Evolutionary conservation across 306 rosid genomes (phyloP).

Genomic region (Carpinus viminea): DNA sequence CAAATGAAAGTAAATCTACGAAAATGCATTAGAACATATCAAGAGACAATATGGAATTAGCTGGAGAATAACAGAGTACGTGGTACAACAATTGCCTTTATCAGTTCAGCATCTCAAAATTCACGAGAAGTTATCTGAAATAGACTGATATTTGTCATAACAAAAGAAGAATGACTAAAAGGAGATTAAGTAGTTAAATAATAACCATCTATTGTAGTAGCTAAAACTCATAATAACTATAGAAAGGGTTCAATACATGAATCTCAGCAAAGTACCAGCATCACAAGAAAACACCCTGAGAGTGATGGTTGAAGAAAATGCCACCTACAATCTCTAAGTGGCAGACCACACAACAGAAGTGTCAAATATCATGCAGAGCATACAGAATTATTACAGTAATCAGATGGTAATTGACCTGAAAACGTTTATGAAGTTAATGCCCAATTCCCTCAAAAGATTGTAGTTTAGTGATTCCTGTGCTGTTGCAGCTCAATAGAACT

Average conservation of each 20-base stretch:
- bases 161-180: not conserved
- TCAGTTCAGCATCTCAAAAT: not conserved
- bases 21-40: not conserved
- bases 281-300: conserved; percentile 4
- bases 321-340: not conserved
- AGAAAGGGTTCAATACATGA: not conserved
- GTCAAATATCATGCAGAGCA: conserved; percentile 13
- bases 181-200: not conserved
- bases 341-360: not conserved
- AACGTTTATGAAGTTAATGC: not conserved
- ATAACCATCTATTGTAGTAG: not conserved
- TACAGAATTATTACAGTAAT: not conserved
- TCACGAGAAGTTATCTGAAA: not conserved
- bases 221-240: not conserved
- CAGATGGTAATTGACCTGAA: not conserved
- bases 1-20: not conserved
- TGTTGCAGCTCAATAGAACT: not conserved
- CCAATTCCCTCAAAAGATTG: not conserved
- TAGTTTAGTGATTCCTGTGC: not conserved
- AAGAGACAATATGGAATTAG: not conserved
- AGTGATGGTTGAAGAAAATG: conserved; percentile 9
- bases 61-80: not conserved
- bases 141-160: not conserved
- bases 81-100: not conserved
- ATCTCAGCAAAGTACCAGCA: not conserved